A percentile compares a stretch with the other conserved stretches of the same genome.
Evolutionary conservation across 352 stramenopile species (phyloP).

Genomic region (Pythium biforme): DNA sequence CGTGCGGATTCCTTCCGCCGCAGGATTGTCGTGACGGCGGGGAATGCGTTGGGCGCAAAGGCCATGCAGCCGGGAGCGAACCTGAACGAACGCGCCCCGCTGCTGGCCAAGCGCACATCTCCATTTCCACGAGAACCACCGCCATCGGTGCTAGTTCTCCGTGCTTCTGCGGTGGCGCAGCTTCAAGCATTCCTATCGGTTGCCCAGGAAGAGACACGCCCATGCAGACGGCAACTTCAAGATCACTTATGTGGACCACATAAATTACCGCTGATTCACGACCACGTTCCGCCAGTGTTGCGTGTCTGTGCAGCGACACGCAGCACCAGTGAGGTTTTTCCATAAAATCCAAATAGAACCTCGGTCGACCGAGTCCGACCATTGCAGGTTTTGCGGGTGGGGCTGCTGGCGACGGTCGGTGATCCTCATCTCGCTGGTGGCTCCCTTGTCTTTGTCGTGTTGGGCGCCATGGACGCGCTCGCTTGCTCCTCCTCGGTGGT

Average conservation of each 20-base stretch:
- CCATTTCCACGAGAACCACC: not conserved
- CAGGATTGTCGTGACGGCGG: not conserved
- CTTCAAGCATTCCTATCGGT: not conserved
- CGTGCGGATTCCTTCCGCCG: not conserved
- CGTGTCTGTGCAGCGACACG: slow-evolving; percentile 3
- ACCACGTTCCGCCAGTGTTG: slow-evolving; percentile 2
- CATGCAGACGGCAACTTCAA: slow-evolving; percentile 12
- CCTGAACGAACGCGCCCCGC: not conserved
- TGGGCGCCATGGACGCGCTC: not conserved
- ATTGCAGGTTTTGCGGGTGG: not conserved
- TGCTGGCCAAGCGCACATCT: not conserved
- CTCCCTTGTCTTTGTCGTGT: slow-evolving; percentile 13
- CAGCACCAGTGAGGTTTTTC: not conserved
- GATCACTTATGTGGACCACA: slow-evolving; percentile 15
- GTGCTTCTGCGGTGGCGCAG: not conserved
- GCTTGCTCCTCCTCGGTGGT: not conserved
- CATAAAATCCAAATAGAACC: slow-evolving; percentile 1
- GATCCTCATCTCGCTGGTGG: not conserved
- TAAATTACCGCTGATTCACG: slow-evolving; percentile 16
- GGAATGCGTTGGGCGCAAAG: slow-evolving; percentile 5
- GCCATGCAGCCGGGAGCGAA: not conserved
- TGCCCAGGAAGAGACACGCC: slow-evolving; percentile 16
- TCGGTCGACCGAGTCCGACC: not conserved
- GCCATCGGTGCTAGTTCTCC: not conserved
- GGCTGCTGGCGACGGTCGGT: too few species aligned